Evolutionary conservation across 148 eudicot genomes (phyloP).

Genomic region (Spergularia marina): DNA sequence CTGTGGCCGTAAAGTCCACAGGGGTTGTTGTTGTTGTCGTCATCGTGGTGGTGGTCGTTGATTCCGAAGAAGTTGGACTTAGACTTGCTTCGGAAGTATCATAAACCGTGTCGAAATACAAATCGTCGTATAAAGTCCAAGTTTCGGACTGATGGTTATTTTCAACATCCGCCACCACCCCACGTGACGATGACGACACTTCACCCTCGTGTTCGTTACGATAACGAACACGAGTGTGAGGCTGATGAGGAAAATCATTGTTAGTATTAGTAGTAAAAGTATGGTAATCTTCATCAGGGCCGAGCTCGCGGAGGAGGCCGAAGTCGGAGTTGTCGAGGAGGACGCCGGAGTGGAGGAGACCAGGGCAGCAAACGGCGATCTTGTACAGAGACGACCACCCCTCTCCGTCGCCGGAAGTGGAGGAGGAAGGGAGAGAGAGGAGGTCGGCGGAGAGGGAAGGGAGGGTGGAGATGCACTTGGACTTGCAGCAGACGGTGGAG

Average conservation of each 20-base stretch:
- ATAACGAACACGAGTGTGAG: not conserved
- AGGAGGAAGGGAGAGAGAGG: constrained; percentile 23
- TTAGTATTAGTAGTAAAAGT: not conserved
- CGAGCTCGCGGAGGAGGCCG: constrained; percentile 78
- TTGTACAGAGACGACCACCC: constrained; percentile 68
- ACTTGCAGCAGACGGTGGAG: constrained; percentile 42
- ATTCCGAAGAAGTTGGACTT: not conserved
- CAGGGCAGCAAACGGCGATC: constrained; percentile 85
- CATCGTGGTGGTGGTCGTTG: too few species aligned
- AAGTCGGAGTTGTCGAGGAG: constrained; percentile 79
- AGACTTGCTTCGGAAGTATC: constrained; percentile 41
- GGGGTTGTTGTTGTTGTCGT: constrained; percentile 3
- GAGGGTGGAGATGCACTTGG: constrained; percentile 49
- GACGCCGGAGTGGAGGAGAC: constrained; percentile 70
- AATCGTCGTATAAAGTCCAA: constrained; percentile 84
- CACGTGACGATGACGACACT: not conserved
- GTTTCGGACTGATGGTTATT: constrained; percentile 14
- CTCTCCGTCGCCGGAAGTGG: constrained; percentile 10
- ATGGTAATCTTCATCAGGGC: constrained; percentile 44
- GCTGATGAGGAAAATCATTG: not conserved
- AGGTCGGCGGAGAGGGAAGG: constrained; percentile 58
- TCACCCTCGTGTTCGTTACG: not conserved
- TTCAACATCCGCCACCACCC: not conserved
- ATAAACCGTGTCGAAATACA: constrained; percentile 64
- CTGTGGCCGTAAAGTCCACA: not conserved